phyloP scores from a whole-genome alignment of 345 rosid species.

The Corchorus capsularis region DNA sequence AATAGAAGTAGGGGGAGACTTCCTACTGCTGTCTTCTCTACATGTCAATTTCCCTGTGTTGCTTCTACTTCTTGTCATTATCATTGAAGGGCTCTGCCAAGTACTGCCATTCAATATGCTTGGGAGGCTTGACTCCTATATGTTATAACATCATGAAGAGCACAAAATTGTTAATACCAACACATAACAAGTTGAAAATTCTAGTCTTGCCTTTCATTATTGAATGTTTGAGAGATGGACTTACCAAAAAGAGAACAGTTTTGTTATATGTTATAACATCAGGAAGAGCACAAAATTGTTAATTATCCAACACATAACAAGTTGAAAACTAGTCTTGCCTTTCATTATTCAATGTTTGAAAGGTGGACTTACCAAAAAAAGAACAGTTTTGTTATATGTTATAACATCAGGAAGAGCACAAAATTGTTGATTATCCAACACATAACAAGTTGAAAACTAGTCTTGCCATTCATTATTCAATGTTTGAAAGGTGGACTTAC shows the following conservation, averaged over 20 bases:
- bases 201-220: background rate
- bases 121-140: constrained; percentile 82
- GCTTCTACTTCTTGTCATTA: constrained; percentile 73
- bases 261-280: too few relatives aligned
- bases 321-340: too few relatives aligned
- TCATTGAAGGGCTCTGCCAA: constrained; percentile 48
- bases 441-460: background rate
- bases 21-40: constrained; percentile 39
- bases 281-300: too few relatives aligned
- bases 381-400: constrained; percentile 62
- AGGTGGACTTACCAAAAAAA: constrained; percentile 65
- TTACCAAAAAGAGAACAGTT: constrained; percentile 85
- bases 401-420: background rate
- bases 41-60: constrained; percentile 30
- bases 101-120: constrained; percentile 42
- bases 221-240: background rate
- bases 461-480: background rate
- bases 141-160: background rate
- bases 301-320: too few relatives aligned
- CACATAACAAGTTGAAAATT: background rate
- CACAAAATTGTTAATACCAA: too few relatives aligned
- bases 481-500: constrained; percentile 36
- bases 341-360: background rate
- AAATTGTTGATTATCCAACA: too few relatives aligned
- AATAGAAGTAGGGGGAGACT: constrained; percentile 42